Conservation (phyloP, 2,329 filamentous ascomycete genomes). For the Trichoderma koningii region DNA sequence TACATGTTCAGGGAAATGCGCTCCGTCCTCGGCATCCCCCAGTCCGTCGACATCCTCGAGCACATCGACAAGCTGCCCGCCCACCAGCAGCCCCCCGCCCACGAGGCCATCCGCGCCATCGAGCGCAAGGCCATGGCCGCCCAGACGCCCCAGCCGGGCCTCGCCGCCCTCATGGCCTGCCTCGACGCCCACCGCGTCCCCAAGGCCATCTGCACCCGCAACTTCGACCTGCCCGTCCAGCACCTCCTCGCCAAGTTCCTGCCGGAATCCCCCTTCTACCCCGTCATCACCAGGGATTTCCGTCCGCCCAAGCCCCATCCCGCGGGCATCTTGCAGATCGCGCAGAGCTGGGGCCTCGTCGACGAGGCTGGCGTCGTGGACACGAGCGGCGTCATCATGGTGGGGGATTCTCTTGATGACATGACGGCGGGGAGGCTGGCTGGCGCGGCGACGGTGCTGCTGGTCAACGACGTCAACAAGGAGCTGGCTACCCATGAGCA, state of each 20-base stretch:
- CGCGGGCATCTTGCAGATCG: slow-evolving; percentile 85
- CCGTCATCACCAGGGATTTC: slow-evolving; percentile 83
- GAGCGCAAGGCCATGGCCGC: slow-evolving; percentile 78
- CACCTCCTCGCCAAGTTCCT: slow-evolving; percentile 78
- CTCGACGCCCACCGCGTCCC: slow-evolving; percentile 66
- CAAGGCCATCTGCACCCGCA: slow-evolving; percentile 90
- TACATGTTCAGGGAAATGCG: slow-evolving; percentile 96
- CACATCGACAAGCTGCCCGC: slow-evolving; percentile 76
- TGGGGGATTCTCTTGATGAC: slow-evolving; percentile 85
- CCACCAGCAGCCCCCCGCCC: slow-evolving; percentile 62
- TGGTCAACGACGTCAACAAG: slow-evolving; percentile 79
- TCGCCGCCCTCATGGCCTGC: slow-evolving; percentile 77
- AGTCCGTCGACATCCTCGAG: slow-evolving; percentile 79
- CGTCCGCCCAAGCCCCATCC: slow-evolving; percentile 83
- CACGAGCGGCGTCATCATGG: slow-evolving; percentile 60
- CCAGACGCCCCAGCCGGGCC: slow-evolving; percentile 80
- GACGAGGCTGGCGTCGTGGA: slow-evolving; percentile 39
- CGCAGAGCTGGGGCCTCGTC: slow-evolving; percentile 68
- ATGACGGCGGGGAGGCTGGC: slow-evolving; percentile 84
- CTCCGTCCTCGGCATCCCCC: slow-evolving; percentile 69
- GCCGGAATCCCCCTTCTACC: slow-evolving; percentile 65
- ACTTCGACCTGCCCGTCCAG: slow-evolving; percentile 79
- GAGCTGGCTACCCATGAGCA: slow-evolving; percentile 70
- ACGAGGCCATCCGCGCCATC: slow-evolving; percentile 73
- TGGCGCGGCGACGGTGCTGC: slow-evolving; percentile 85